phyloP scores from a whole-genome alignment of 2,329 filamentous ascomycete species.

The Venturia asperata region DNA sequence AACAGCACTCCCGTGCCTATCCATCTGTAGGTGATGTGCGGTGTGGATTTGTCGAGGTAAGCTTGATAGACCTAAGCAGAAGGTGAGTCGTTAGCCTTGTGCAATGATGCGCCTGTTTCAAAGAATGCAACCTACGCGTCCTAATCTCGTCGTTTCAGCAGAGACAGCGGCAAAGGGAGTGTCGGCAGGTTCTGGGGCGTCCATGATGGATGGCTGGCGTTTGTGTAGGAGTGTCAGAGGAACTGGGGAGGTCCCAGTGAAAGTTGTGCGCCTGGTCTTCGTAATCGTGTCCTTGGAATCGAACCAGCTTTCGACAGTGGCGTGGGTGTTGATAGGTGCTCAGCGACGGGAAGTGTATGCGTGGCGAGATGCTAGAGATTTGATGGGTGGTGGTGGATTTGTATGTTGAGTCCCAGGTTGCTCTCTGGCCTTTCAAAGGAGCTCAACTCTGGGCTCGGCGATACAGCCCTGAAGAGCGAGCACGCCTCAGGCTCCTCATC shows the following conservation, averaged over 20 bases:
- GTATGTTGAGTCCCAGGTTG: not conserved
- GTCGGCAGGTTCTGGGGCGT: constrained; percentile 71
- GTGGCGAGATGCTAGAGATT: not conserved
- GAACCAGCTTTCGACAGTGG: not conserved
- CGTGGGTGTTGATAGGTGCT: not conserved
- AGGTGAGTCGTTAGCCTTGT: constrained; percentile 14
- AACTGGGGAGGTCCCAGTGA: constrained; percentile 2
- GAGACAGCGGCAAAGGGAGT: constrained; percentile 88
- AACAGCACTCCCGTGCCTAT: constrained; percentile 69
- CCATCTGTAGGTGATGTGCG: constrained; percentile 87
- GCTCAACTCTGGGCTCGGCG: not conserved
- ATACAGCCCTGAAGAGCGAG: not conserved
- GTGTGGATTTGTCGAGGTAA: constrained; percentile 87
- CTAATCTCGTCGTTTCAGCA: constrained; percentile 70
- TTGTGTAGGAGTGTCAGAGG: constrained; percentile 7
- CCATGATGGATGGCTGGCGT: constrained; percentile 51
- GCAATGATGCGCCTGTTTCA: not conserved
- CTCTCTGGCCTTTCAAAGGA: not conserved
- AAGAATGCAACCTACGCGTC: constrained; percentile 53
- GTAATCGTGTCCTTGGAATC: constrained; percentile 12
- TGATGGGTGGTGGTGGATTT: not conserved
- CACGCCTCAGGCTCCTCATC: not conserved
- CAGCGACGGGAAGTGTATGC: not conserved
- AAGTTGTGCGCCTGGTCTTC: constrained; percentile 12
- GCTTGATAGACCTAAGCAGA: constrained; percentile 75